Percentiles rank a stretch among this genome's conserved stretches.
Evolutionary conservation across 495 filamentous ascomycete genomes (phyloP).

Genomic region (Neurospora sp.): DNA sequence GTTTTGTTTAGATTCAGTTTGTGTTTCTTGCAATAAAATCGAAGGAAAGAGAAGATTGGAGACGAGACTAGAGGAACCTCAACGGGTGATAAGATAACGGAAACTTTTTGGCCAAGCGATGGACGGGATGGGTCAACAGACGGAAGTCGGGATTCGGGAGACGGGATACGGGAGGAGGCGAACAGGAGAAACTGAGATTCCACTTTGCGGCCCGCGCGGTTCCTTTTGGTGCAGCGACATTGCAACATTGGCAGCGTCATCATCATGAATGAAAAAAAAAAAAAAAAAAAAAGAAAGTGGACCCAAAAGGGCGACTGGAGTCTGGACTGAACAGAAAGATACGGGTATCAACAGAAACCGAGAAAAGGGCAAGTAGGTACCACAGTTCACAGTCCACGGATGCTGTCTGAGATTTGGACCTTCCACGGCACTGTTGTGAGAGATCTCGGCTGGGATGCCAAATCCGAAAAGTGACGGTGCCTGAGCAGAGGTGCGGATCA

Average conservation of each 20-base stretch:
- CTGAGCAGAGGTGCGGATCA: background rate
- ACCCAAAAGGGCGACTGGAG: background rate
- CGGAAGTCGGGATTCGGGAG: background rate
- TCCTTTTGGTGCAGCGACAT: background rate
- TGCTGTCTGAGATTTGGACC: background rate
- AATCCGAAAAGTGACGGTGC: background rate
- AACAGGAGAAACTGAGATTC: background rate
- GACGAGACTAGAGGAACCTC: background rate
- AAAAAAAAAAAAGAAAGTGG: background rate
- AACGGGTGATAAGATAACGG: background rate
- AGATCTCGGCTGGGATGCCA: background rate
- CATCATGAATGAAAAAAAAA: background rate
- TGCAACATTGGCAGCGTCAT: background rate
- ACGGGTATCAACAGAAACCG: background rate
- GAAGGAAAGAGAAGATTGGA: background rate
- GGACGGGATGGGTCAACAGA: background rate
- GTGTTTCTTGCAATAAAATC: background rate
- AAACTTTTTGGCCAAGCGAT: background rate
- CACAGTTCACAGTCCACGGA: background rate
- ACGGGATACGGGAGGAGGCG: background rate
- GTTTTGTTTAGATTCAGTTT: background rate
- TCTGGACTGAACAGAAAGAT: background rate
- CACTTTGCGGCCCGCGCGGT: background rate
- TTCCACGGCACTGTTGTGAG: background rate
- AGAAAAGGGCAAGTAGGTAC: background rate